A percentile compares a stretch with the other conserved stretches of the same genome.
phyloP scores from a whole-genome alignment of 352 stramenopile species.

The Pelagophyceae sp. region DNA sequence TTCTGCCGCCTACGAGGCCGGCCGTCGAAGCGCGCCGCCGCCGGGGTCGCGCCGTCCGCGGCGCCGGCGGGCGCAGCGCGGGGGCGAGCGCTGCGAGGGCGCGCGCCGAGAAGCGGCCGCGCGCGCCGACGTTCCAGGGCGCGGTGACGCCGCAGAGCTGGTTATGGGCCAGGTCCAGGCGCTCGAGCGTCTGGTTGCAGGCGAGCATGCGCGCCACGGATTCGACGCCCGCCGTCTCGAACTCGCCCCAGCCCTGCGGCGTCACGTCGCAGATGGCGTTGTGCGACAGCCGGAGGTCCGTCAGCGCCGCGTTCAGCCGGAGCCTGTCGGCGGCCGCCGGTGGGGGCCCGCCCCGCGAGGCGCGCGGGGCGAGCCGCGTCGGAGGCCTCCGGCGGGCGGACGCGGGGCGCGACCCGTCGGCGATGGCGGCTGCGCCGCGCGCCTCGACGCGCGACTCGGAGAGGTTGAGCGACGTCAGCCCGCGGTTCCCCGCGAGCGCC shows the following conservation, averaged over 20 bases:
- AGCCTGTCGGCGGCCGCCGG: no score
- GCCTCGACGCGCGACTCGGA: not conserved
- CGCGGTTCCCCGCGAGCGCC: not conserved
- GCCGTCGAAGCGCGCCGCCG: no score
- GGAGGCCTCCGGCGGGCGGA: no score
- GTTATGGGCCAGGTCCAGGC: not conserved
- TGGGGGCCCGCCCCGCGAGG: no score
- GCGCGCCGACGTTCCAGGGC: not conserved
- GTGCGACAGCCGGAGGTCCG: not conserved
- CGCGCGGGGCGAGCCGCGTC: no score
- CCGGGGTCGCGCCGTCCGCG: no score
- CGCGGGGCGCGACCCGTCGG: no score
- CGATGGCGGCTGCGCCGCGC: not conserved
- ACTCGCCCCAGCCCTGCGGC: not conserved
- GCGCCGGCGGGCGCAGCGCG: no score
- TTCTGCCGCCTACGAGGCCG: no score
- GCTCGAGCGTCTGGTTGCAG: not conserved
- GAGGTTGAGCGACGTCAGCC: not conserved
- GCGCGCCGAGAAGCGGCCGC: not conserved
- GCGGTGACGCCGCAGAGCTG: slow-evolving; percentile 13
- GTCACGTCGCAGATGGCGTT: slow-evolving; percentile 15
- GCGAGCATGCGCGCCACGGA: not conserved
- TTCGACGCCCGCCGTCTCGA: not conserved
- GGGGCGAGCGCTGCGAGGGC: not conserved
- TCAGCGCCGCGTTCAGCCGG: not conserved